Percentiles rank a stretch among this genome's conserved stretches.
These are phyloP conservation scores for Rhizopus sp. DNA, from an alignment of 371 early-diverging fungal genomes.

Conservation along the genomic window DNA sequence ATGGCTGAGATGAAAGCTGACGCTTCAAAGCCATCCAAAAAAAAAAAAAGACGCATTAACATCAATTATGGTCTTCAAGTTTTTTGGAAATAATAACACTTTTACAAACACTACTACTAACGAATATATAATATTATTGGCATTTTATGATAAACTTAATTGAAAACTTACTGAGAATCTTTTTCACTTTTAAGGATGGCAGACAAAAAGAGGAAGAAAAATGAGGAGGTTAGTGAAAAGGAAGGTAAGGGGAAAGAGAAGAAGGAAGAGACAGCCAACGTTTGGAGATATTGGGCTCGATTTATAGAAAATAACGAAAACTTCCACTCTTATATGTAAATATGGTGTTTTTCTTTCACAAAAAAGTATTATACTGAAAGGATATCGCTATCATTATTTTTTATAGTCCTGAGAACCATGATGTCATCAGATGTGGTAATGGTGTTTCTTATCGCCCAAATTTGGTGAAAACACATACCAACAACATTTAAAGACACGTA, in stretches of 20 bases:
- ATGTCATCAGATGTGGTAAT: conserved; percentile 17
- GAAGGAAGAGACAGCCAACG: neutral
- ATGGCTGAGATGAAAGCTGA: too few relatives aligned
- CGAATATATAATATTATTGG: neutral
- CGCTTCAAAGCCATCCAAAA: too few relatives aligned
- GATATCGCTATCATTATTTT: too few relatives aligned
- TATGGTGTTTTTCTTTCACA: conserved; percentile 2
- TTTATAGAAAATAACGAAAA: conserved; percentile 14
- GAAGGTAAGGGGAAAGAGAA: conserved; percentile 7
- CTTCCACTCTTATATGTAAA: conserved; percentile 11
- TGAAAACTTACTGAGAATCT: neutral
- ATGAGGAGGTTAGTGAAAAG: neutral
- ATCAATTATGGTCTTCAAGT: neutral
- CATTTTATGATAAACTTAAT: neutral
- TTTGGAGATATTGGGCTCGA: conserved; percentile 12
- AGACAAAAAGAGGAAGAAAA: conserved; percentile 6
- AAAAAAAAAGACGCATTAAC: too few relatives aligned
- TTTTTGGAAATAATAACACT: conserved; percentile 6
- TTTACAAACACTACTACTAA: neutral
- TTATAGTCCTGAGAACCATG: conserved; percentile 16
- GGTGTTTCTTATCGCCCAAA: conserved; percentile 10
- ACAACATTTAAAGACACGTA: conserved; percentile 3
- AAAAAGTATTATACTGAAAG: too few relatives aligned
- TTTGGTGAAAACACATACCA: conserved; percentile 10
- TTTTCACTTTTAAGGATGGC: conserved; percentile 2